Base-by-base conservation (phyloP, 495 filamentous ascomycete species). In the Pyrenula aspistea region DNA sequence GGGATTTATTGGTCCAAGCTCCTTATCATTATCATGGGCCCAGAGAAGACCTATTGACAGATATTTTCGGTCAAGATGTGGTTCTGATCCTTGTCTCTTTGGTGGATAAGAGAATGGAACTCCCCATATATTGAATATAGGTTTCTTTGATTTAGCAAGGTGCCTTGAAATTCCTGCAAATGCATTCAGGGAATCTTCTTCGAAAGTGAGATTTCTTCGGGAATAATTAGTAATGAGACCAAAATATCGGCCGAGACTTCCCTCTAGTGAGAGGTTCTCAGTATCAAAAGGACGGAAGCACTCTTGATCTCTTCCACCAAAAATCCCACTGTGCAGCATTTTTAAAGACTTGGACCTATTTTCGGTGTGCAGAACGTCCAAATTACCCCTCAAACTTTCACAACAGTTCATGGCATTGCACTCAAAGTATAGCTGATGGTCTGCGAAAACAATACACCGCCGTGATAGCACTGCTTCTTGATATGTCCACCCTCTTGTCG, bases 401-500 rank as follows among this genome's bases (percentile, higher is more conserved):
- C 19, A 49, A 23, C 62, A 61, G 36, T 60, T 52, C 59, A 60
- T 68, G 8, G 48, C 51, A 23, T 59, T 57, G 56, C 69, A 71
- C 36, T 70, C 65, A 25, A 68, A 73, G 49, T 67, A 69, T 22
- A 66, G 21, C 24, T 72, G 68, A 2, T 61, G 19, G 8, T 69
- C 60, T 0, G 59, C 63, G 49, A 73, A 68, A 24, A 63, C 61
- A 2, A 72, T 53, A 0, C 65, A 56, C 0, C 69, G 60, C 20
- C 57, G 54, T 8, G 63, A 65, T 12, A 71, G 57, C 2, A 71
- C 19, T 0, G 55, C 66, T 56, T 73, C 68, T 56, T 74, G 71
- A 55, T 62, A 69, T 2, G 69, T 72, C 69, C 69, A 73, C 2
- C 59, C 70, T 58, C 69, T 56, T 8, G 59, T 67, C 2, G 21